Evolutionary conservation across 345 rosid genomes (phyloP).

Genomic region (Corchorus capsularis): DNA sequence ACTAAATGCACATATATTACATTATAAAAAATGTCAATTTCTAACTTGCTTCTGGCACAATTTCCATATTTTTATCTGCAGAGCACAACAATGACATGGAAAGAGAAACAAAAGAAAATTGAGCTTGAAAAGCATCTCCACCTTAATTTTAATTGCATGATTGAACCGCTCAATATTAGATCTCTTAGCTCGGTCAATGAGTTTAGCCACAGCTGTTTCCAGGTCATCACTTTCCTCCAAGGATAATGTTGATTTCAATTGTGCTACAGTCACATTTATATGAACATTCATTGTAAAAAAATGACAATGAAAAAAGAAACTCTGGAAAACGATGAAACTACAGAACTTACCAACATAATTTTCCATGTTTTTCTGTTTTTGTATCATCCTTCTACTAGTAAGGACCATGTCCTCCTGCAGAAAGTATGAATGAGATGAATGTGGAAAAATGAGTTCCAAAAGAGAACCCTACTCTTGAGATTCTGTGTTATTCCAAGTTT

Average conservation of each 20-base stretch:
- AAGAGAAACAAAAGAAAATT: neutral
- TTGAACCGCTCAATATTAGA: conserved; percentile 49
- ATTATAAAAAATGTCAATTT: neutral
- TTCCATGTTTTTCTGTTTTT: conserved; percentile 57
- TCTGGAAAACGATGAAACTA: conserved; percentile 3
- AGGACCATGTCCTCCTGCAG: conserved; percentile 68
- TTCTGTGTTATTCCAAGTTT: conserved; percentile 10
- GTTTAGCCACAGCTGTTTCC: conserved; percentile 58
- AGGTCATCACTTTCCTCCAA: conserved; percentile 68
- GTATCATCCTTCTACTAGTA: conserved; percentile 40
- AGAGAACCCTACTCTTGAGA: conserved; percentile 6
- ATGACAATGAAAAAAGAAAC: conserved; percentile 1
- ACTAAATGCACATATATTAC: neutral
- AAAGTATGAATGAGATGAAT: conserved; percentile 4
- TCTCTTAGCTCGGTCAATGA: conserved; percentile 58
- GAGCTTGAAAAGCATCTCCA: conserved; percentile 24
- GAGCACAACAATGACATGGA: neutral
- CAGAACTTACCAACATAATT: conserved; percentile 48
- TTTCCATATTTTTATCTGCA: neutral
- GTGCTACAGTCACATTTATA: conserved; percentile 41
- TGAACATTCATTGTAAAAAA: neutral
- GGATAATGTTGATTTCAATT: conserved; percentile 60
- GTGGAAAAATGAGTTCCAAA: neutral
- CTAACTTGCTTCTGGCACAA: neutral
- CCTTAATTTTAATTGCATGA: conserved; percentile 63